Evolutionary conservation across 371 early-diverging fungal species (phyloP).

Genomic region (Basidiobolus heterosporus): DNA sequence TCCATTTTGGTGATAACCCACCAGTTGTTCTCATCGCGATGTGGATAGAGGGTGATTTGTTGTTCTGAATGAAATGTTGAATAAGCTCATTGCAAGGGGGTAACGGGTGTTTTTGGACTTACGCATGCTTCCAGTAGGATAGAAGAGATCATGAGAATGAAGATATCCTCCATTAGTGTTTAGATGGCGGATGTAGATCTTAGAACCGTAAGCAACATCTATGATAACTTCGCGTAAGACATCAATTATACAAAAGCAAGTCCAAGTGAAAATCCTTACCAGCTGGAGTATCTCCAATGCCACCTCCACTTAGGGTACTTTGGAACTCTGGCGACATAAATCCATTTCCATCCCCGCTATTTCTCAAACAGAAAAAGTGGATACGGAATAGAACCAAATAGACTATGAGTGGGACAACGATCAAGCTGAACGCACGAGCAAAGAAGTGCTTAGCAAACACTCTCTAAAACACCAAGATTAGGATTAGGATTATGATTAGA

Average conservation of each 20-base stretch:
- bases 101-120: conserved; percentile 7
- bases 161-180: conserved; percentile 59
- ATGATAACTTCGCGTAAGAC: conserved; percentile 5
- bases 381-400: conserved; percentile 63
- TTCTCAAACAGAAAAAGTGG: conserved; percentile 55
- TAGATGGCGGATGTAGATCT: conserved; percentile 52
- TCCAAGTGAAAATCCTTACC: conserved; percentile 4
- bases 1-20: conserved; percentile 50
- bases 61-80: conserved; percentile 37
- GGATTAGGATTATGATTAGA: not conserved
- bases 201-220: conserved; percentile 70
- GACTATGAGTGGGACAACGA: conserved; percentile 56
- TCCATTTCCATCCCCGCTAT: conserved; percentile 62
- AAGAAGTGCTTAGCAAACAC: conserved; percentile 23
- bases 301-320: conserved; percentile 24
- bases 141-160: conserved; percentile 72
- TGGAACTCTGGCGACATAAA: conserved; percentile 66
- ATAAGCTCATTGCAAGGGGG: not conserved
- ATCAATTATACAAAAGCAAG: not conserved
- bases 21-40: conserved; percentile 69
- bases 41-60: conserved; percentile 83
- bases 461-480: not conserved
- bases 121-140: conserved; percentile 65
- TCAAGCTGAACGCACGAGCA: conserved; percentile 44
- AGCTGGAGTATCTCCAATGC: conserved; percentile 14